phyloP scores from a whole-genome alignment of 225 moss, liverwort and hornwort genomes.

The Sphagnum contortum region DNA sequence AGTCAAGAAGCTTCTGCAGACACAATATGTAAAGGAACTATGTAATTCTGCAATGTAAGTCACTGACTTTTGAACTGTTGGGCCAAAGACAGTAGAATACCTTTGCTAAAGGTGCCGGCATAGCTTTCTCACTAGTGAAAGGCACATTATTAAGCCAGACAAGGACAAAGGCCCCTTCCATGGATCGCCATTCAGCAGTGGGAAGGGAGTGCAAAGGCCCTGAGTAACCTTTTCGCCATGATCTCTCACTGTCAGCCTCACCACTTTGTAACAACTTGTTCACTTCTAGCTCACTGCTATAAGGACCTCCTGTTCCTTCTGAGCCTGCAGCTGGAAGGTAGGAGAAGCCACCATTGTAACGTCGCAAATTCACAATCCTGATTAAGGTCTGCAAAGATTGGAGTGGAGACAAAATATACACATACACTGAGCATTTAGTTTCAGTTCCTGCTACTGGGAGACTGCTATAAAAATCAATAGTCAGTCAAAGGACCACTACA shows the following conservation, averaged over 20 bases:
- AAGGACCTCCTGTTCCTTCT: slow-evolving; percentile 43
- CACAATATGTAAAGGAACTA: no score
- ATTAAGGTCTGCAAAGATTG: slow-evolving; percentile 48
- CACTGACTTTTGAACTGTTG: background rate
- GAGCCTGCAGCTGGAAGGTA: slow-evolving; percentile 78
- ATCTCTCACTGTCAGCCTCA: slow-evolving; percentile 34
- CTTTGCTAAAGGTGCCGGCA: slow-evolving; percentile 70
- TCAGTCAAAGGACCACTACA: no score
- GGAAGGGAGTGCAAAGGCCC: slow-evolving; percentile 20
- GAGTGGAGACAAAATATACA: background rate
- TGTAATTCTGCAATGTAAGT: slow-evolving; percentile 1
- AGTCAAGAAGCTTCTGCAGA: background rate
- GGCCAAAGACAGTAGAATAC: slow-evolving; percentile 14
- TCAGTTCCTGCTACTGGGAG: background rate
- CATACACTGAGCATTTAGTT: background rate
- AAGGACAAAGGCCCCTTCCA: slow-evolving; percentile 77
- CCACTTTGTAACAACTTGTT: slow-evolving; percentile 24
- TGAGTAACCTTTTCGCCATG: slow-evolving; percentile 39
- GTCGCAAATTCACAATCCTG: slow-evolving; percentile 63
- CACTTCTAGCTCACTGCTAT: slow-evolving; percentile 33
- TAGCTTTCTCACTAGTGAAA: slow-evolving; percentile 31
- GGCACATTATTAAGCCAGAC: slow-evolving; percentile 90
- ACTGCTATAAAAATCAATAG: no score
- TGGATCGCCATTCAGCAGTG: slow-evolving; percentile 52
- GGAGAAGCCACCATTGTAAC: slow-evolving; percentile 62